Evolutionary conservation across 768 basidiomycete species (phyloP), one percentile per base, ranked within the genome.

Genomic region (Hydnum rufescens): DNA sequence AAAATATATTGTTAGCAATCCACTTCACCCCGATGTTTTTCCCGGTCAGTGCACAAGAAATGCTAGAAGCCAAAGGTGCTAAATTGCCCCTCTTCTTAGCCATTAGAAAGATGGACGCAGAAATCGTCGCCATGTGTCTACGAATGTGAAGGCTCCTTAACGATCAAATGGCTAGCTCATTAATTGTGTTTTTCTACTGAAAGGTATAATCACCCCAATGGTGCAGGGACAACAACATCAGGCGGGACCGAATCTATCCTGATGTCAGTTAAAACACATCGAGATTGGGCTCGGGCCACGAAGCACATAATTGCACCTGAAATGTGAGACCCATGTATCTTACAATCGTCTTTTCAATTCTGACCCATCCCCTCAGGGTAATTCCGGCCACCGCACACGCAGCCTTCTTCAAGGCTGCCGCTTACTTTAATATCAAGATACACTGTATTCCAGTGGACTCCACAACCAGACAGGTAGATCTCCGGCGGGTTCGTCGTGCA

Each of bases 181-280:
- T n/a, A n/a, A n/a, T 32, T 30, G 19, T 42, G 23, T 49, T 61
- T 39, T 56, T 3, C 54, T 49, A 30, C 29, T 5, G 2, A 29
- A 51, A 68, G 70, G 32, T 96, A 82, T 68, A 79, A 86, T 61
- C 79, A 81, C 57, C 82, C 88, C 1, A 67, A 74, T 48, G 88
- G 88, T 16, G 86, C 88, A 6, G 93, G 93, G 8, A 80, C 79
- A 4, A 96, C 92, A 65, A 99, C 93, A 1, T 82, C 82, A 0
- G 93, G 93, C 13, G 93, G 93, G 4, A 99, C 93, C 0, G 93
- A 99, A 63, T 86, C 83, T 22, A 96, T 97, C 58, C 70, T 99
- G 48, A 90, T 96, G 89, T 79, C 89, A 2, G 73, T 88, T 58
- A 96, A 96, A 70, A 84, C 90, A 0, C 79, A 99, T 62, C 75